Base-by-base conservation (phyloP, 768 basidiomycete genomes). In the Royoungia palumana region DNA sequence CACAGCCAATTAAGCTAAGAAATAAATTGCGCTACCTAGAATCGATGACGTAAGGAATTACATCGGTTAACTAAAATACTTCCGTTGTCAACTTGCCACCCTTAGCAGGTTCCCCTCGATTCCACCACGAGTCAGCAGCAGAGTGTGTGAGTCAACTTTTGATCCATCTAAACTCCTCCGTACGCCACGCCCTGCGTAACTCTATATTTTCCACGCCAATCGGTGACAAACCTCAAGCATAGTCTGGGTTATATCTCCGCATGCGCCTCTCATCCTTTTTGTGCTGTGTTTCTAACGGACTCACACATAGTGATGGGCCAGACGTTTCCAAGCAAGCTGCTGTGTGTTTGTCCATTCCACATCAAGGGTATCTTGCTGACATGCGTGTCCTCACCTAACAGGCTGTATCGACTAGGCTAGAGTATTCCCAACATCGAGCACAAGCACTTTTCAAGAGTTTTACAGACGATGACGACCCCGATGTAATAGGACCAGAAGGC, bases 401-500 rank as follows among this genome's bases (percentile, higher is more conserved):
- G 19, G 41, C 35, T 35, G 40, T 42, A 46, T 50, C 49, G 17
- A 16, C 49, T 34, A 44, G 11, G 39, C 36, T 62, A 24, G 63
- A 77, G 9, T 89, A 85, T 66, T 75, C 74, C 16, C 59, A 73
- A 12, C 67, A 75, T 37, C 76, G 75, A 39, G 75, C 82, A 16
- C 67, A 73, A 20, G 68, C 67, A 1, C 72, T 90, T 14, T 92
- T 91, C 72, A 69, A 69, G 43, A 65, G 61, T 3, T 89, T 87
- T 58, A 79, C 81, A 8, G 86, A 89, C 41, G 70, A 75, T 21
- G 71, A 79, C 12, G 61, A 69, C 39, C 50, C 61, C 12, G 57
- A 64, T 30, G 70, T 77, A 37, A 89, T 93, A 57, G 84, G 82
- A 1, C 77, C 85, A 1, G 87, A 82, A 50, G 87, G 88, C 2